Evolutionary conservation across 495 filamentous ascomycete species (phyloP), one percentile per base, ranked within the genome.

Genomic region (Hypoxylon fuscum): DNA sequence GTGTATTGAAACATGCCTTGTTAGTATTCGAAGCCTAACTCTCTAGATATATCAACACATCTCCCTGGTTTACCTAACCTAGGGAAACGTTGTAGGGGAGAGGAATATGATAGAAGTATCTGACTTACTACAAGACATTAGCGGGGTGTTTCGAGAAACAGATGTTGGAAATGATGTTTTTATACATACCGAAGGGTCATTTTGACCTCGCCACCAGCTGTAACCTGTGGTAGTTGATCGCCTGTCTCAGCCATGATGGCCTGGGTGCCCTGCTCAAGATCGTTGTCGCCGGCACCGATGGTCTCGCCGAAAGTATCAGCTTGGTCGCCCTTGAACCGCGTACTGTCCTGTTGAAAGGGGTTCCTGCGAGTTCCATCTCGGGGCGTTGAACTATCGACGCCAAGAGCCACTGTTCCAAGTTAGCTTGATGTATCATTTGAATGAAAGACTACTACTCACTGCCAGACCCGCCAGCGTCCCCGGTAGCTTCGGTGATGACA

Each of bases 161-260:
- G n/a, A n/a, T n/a, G n/a, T n/a, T n/a, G n/a, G n/a, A n/a, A n/a
- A n/a, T n/a, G n/a, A n/a, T n/a, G n/a, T n/a, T n/a, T n/a, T n/a
- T n/a, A n/a, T n/a, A n/a, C n/a, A n/a, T n/a, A n/a, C n/a, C n/a
- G 79, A 4, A 81, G 74, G 2, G 80, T 84, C 82, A 85, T 84
- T 41, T 64, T 64, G 18, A 85, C 49, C 41, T 73, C 35, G 18
- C 82, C 82, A 23, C 80, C 81, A 2, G 66, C 61, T 0, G 70
- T 77, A 57, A 85, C 66, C 58, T 83, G 78, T 0, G 82, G 81
- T 12, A 85, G 76, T 29, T 71, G 58, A 43, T 72, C 70, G 23
- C 74, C 77, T 3, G 78, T 82, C 56, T 75, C 74, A 29, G 70
- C 72, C 59, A 83, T 65, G 65, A 83, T 80, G 9, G 73, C 68